Base-by-base conservation (phyloP, 2,329 filamentous ascomycete species). In the Golovinomyces cichoracearum region DNA sequence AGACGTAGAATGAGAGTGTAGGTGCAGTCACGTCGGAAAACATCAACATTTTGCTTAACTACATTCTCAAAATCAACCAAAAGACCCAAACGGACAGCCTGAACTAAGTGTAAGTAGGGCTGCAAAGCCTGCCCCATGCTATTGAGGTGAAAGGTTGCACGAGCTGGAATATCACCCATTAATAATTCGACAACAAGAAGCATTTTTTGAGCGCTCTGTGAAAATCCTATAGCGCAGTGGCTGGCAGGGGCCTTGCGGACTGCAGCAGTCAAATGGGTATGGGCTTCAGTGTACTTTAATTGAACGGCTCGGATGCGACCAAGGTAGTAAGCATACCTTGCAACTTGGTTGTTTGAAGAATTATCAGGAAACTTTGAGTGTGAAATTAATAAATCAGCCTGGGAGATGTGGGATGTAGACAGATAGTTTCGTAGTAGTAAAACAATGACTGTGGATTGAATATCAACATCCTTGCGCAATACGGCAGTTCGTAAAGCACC, bases 101-200 rank as follows among this genome's bases (percentile, higher is more conserved):
- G 85, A 2, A 95, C 86, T 45, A 98, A 77, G 51, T 86, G 70
- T 64, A 98, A 82, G 68, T 98, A 98, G 1, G 90, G 88, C 61
- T 86, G 79, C 52, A 98, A 73, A 17, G 88, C 77, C 55, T 79
- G 74, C 67, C 95, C 90, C 58, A 95, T 76, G 50, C 76, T 78
- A 1, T 85, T 76, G 61, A 90, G 83, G 50, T 90, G 82, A 76
- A 98, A 98, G 49, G 88, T 80, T 15, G 85, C 81, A 51, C 90
- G 83, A 60, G 95, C 88, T 26, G 90, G 90, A 56, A 98, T 98
- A 61, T 98, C 90, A 54, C 90, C 90, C 90, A 98, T 98, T 53
- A 98, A 68, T 52, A 98, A 70, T 68, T 98, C 88, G 12, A 98
- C 90, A 19, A 98, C 85, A 40, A 95, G 76, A 54, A 95, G 69